phyloP scores from a whole-genome alignment of 305 asterid genomes.

The Plantago rigida region DNA sequence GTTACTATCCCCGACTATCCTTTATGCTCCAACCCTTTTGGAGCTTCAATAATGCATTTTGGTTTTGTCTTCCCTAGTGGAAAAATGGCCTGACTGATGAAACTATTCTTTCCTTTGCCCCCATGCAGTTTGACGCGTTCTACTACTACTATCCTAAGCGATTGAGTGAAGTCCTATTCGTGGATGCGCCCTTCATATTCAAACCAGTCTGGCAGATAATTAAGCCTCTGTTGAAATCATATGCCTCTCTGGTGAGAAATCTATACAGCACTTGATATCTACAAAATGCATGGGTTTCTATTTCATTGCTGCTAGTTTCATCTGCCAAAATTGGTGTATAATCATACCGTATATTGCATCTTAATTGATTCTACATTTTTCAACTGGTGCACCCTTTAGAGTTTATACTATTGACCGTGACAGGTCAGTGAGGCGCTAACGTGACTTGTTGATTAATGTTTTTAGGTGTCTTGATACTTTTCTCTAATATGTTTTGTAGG shows the following conservation, averaged over 20 bases:
- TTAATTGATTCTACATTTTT: background rate
- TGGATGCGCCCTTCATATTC: constrained; percentile 84
- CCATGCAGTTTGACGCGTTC: constrained; percentile 74
- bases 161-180: constrained; percentile 64
- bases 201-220: constrained; percentile 76
- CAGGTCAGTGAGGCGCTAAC: too few species aligned
- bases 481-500: constrained; percentile 31
- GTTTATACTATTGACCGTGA: too few species aligned
- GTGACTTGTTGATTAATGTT: too few species aligned
- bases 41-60: too few species aligned
- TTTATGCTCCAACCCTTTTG: too few species aligned
- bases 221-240: constrained; percentile 69
- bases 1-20: too few species aligned
- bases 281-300: background rate
- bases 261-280: constrained; percentile 6
- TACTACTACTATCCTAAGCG: constrained; percentile 78
- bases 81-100: too few species aligned
- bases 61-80: too few species aligned
- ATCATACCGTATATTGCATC: background rate
- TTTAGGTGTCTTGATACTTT: too few species aligned
- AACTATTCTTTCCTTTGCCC: too few species aligned
- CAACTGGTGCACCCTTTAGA: too few species aligned
- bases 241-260: constrained; percentile 69
- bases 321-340: background rate
- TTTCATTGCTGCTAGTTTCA: background rate